Base-by-base conservation (phyloP, 192 early-diverging fungal species). In the Anaeromyces robustus region DNA sequence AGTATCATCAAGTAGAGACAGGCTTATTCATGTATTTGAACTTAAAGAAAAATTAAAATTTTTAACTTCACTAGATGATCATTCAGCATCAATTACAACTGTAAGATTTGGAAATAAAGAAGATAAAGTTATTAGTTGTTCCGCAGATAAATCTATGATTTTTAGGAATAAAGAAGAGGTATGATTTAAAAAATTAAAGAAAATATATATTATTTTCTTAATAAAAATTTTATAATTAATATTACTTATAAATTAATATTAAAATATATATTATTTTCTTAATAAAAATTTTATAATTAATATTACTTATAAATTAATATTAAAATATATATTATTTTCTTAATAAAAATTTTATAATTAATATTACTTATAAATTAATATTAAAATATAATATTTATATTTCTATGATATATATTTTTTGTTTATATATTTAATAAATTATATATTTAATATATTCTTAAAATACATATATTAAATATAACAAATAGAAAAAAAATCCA, bases 51-150 rank as follows among this genome's bases (percentile, higher is more conserved):
- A 88, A 34, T 93, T 91, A 77, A 85, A 90, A 18, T 81, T 95
- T 18, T 84, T 94, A 13, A 92, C 94, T 78, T 95, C 93, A 30
- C 83, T 95, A 34, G 94, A 94, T 41, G 94, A 95, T 79, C 94
- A 95, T 79, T 93, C 94, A 77, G 93, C 94, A 1, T 93, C 94
- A 1, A 92, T 95, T 6, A 94, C 93, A 12, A 85, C 88, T 29
- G 89, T 95, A 43, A 86, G 86, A 78, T 95, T 95, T 81, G 85
- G 89, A 12, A 86, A 87, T 77, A 83, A 86, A 78, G 94, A 93
- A 22, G 85, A 83, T 29, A 89, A 86, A 30, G 85, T 95, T 31
- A 87, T 95, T 59, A 95, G 92, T 79, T 94, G 92, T 83, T 92
- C 89, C 14, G 94, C 94, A 14, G 94, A 95, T 81, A 95, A 95